Evolutionary conservation across 768 basidiomycete genomes (phyloP).

Genomic region (Leccinum truebloodii): DNA sequence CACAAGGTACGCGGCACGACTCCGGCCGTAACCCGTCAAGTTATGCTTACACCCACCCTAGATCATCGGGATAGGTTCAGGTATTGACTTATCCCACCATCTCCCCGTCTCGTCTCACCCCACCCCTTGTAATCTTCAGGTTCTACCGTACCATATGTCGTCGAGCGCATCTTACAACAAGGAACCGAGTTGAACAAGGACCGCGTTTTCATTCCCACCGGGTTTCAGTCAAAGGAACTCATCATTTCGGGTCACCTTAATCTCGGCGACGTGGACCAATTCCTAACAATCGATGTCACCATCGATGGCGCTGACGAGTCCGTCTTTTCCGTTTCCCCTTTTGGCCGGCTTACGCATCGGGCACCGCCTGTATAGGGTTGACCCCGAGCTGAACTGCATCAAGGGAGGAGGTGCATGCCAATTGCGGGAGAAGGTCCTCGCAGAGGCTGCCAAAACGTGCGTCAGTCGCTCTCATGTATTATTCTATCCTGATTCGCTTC

Average conservation of each 20-base stretch:
- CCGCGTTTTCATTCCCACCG: constrained; percentile 89
- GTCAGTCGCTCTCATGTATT: neutral
- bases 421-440: constrained; percentile 94
- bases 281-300: constrained; percentile 90
- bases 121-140: constrained; percentile 42
- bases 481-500: constrained; percentile 29
- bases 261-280: constrained; percentile 89
- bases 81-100: constrained; percentile 35
- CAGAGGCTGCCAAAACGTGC: constrained; percentile 89
- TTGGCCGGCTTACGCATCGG: neutral
- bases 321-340: constrained; percentile 28
- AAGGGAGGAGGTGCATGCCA: constrained; percentile 98
- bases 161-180: constrained; percentile 89
- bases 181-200: constrained; percentile 72
- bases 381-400: constrained; percentile 84
- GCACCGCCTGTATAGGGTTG: constrained; percentile 58
- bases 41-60: constrained; percentile 28
- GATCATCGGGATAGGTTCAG: constrained; percentile 89
- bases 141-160: constrained; percentile 95
- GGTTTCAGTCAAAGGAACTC: constrained; percentile 95
- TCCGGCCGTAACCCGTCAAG: neutral
- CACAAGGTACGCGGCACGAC: constrained; percentile 64
- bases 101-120: neutral
- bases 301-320: constrained; percentile 98
- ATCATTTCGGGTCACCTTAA: constrained; percentile 78